phyloP scores from a whole-genome alignment of 371 early-diverging fungal genomes.

The Zychaea mexicana region DNA sequence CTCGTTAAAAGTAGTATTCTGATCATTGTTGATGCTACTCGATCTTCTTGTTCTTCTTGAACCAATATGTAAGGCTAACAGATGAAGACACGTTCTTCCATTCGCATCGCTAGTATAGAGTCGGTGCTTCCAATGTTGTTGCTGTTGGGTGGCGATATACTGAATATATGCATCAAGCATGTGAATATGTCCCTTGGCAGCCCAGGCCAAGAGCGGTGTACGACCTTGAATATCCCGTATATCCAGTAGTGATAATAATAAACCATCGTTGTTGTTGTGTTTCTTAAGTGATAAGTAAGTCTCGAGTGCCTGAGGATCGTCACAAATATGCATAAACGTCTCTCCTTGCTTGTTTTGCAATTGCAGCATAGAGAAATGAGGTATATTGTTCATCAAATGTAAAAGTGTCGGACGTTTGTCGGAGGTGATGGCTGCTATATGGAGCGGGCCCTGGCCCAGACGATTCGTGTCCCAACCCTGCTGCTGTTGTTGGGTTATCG shows the following conservation, averaged over 20 bases:
- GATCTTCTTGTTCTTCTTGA: not conserved
- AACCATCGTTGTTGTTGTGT: too few species aligned
- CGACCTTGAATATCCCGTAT: slow-evolving; percentile 27
- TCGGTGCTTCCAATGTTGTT: not conserved
- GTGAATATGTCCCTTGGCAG: slow-evolving; percentile 35
- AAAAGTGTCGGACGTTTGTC: slow-evolving; percentile 5
- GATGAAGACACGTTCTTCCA: slow-evolving; percentile 2
- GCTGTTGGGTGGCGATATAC: not conserved
- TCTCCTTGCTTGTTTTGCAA: slow-evolving; percentile 34
- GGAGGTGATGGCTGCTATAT: slow-evolving; percentile 19
- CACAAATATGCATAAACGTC: slow-evolving; percentile 47
- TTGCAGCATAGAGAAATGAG: not conserved
- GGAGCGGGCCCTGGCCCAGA: slow-evolving; percentile 22
- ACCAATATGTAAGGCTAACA: not conserved
- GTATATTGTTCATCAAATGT: slow-evolving; percentile 9
- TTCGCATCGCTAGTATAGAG: not conserved
- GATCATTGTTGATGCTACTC: too few species aligned
- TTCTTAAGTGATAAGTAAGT: slow-evolving; percentile 1
- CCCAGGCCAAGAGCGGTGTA: slow-evolving; percentile 51
- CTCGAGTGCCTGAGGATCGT: slow-evolving; percentile 20
- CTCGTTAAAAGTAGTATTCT: too few species aligned
- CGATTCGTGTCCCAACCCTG: not conserved
- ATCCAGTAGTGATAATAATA: slow-evolving; percentile 17
- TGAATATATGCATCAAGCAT: slow-evolving; percentile 33
- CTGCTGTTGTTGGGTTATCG: not conserved